Conservation (phyloP, 345 rosid genomes). For the Sonneratia alba region DNA sequence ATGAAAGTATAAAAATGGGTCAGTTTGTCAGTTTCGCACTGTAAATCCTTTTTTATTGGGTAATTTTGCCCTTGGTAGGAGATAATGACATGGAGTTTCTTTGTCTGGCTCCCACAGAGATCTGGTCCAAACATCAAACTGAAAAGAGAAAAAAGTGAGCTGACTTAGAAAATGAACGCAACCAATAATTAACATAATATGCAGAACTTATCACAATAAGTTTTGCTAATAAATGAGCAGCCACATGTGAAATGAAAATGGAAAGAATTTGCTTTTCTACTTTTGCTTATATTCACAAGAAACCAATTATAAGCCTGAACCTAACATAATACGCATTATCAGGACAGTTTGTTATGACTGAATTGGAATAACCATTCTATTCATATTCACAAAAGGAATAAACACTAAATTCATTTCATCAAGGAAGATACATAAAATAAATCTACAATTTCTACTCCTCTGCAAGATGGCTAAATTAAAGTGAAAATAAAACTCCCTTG, state of each 20-base stretch:
- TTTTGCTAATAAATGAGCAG: background rate
- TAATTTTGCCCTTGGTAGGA: conserved; percentile 96
- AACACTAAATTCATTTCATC: too few species aligned
- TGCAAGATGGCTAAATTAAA: background rate
- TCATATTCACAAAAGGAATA: too few species aligned
- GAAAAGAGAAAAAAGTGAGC: conserved; percentile 19
- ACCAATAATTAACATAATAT: background rate
- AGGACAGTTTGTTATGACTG: too few species aligned
- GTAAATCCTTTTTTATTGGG: conserved; percentile 75
- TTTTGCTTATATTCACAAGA: background rate
- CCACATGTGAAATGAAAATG: background rate
- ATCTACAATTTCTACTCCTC: background rate
- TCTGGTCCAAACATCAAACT: conserved; percentile 99
- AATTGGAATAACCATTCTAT: too few species aligned
- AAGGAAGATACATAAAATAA: background rate
- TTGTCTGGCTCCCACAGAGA: conserved; percentile 82
- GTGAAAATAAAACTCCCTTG: background rate
- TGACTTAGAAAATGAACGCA: background rate
- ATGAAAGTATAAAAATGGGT: conserved; percentile 92
- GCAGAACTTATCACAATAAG: background rate
- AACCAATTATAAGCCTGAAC: too few species aligned
- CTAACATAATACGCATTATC: too few species aligned
- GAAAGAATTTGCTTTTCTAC: background rate
- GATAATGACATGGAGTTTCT: conserved; percentile 76
- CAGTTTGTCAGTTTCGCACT: conserved; percentile 89